Evolutionary conservation across 192 early-diverging fungal genomes (phyloP).

Genomic region (Linnemannia hyalina): DNA sequence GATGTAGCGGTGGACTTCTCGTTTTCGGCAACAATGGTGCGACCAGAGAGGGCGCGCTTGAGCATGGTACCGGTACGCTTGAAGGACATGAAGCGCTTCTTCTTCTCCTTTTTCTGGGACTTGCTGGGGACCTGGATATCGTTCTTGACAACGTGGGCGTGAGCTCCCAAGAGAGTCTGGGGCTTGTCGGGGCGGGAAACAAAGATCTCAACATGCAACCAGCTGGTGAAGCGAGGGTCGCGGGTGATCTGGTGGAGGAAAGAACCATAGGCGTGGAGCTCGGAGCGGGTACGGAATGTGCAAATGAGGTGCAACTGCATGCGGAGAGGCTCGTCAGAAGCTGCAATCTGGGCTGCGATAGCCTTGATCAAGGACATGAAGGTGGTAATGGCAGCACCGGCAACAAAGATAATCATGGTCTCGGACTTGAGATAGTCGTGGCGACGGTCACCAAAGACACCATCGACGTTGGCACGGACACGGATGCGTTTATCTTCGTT

Average conservation of each 20-base stretch:
- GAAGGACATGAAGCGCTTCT: conserved; percentile 42
- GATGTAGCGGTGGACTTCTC: conserved; percentile 11
- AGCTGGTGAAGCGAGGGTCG: conserved; percentile 44
- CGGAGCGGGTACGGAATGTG: conserved; percentile 50
- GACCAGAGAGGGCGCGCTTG: conserved; percentile 48
- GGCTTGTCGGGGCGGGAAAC: conserved; percentile 53
- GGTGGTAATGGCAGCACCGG: conserved; percentile 48
- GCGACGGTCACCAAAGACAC: conserved; percentile 52
- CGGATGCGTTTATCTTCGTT: conserved; percentile 54
- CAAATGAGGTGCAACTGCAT: conserved; percentile 51
- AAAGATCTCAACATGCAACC: conserved; percentile 50
- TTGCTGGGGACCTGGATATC: conserved; percentile 43
- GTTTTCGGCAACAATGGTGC: conserved; percentile 43
- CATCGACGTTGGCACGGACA: conserved; percentile 40
- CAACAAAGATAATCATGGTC: conserved; percentile 46
- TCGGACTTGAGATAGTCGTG: conserved; percentile 50
- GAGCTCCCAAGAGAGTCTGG: conserved; percentile 44
- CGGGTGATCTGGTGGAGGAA: conserved; percentile 54
- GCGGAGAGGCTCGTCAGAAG: conserved; percentile 38
- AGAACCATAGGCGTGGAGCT: conserved; percentile 52
- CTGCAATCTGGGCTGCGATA: conserved; percentile 48
- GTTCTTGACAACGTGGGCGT: conserved; percentile 52
- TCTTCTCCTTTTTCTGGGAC: conserved; percentile 32
- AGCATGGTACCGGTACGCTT: conserved; percentile 37
- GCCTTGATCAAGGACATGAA: conserved; percentile 54